Percentiles rank a stretch among this genome's conserved stretches.
These are phyloP conservation scores for Polytrichum formosum DNA, from an alignment of 225 moss, liverwort and hornwort genomes.

Conservation along the genomic window DNA sequence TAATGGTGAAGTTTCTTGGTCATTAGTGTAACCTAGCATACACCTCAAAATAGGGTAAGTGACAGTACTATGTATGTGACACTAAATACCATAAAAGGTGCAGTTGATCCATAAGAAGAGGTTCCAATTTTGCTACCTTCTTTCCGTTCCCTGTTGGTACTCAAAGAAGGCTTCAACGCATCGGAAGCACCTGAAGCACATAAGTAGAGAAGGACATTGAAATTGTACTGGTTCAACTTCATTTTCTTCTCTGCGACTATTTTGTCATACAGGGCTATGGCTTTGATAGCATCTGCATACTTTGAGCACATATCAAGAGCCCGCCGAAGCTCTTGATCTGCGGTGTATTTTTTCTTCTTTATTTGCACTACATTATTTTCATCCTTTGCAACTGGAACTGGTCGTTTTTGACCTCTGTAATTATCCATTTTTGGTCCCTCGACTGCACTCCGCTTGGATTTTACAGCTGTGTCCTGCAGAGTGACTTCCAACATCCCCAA, in stretches of 20 bases:
- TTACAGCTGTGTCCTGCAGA: constrained; percentile 2
- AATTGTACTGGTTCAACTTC: constrained; percentile 84
- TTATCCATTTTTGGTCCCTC: background rate
- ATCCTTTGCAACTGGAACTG: background rate
- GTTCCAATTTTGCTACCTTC: constrained; percentile 5
- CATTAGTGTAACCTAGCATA: no score
- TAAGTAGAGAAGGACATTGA: constrained; percentile 74
- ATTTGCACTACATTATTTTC: constrained; percentile 7
- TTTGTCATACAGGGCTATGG: constrained; percentile 75
- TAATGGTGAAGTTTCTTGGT: no score
- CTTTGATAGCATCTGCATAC: constrained; percentile 73
- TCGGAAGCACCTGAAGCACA: constrained; percentile 80
- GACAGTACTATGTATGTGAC: no score
- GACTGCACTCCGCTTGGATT: background rate
- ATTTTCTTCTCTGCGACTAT: constrained; percentile 49
- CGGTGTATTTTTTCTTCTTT: constrained; percentile 59
- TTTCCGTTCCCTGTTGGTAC: constrained; percentile 54
- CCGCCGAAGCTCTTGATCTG: constrained; percentile 71
- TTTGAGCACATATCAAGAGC: constrained; percentile 93
- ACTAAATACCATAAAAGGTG: no score
- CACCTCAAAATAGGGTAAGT: no score
- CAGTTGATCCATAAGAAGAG: no score
- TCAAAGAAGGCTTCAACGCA: constrained; percentile 67
- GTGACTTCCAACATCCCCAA: constrained; percentile 1
- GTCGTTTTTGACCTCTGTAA: constrained; percentile 1